Evolutionary conservation across 1,139 yeast genomes (phyloP).

Genomic region (Blastobotrys indianensis): DNA sequence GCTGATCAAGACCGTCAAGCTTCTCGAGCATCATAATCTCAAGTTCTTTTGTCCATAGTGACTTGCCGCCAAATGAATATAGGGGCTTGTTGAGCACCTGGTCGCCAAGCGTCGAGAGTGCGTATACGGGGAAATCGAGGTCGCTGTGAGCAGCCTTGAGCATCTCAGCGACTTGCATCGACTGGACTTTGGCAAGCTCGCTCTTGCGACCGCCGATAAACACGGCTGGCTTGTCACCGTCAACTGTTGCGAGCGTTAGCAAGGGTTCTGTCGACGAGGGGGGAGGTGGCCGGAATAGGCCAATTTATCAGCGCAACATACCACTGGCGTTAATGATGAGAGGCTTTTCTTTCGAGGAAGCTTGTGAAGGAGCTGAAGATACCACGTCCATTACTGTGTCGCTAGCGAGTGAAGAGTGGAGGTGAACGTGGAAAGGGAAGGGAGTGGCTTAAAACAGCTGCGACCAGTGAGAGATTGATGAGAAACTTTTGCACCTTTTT

Average conservation of each 20-base stretch:
- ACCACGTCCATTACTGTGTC: too few species aligned
- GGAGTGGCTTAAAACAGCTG: too few species aligned
- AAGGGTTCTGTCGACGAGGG: neutral
- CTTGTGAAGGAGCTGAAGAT: too few species aligned
- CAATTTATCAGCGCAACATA: neutral
- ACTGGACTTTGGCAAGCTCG: conserved; percentile 77
- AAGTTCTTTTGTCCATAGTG: conserved; percentile 92
- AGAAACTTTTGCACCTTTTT: too few species aligned
- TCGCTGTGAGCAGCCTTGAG: conserved; percentile 60
- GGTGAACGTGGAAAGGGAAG: too few species aligned
- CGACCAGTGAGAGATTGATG: too few species aligned
- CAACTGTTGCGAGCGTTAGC: conserved; percentile 2
- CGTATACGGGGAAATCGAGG: conserved; percentile 62
- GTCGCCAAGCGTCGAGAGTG: conserved; percentile 85
- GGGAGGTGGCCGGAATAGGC: too few species aligned
- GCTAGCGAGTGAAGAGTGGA: too few species aligned
- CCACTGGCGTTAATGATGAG: conserved; percentile 8
- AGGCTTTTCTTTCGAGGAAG: conserved; percentile 4
- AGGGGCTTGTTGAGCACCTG: conserved; percentile 78
- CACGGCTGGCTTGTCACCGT: conserved; percentile 10
- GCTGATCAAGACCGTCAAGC: conserved; percentile 51
- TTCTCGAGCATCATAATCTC: conserved; percentile 67
- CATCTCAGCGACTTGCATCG: conserved; percentile 60
- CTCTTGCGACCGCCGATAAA: conserved; percentile 86
- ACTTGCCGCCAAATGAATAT: conserved; percentile 92